Evolutionary conservation across 2,329 filamentous ascomycete species (phyloP).

Genomic region (Ploettnerulaceae sp.): DNA sequence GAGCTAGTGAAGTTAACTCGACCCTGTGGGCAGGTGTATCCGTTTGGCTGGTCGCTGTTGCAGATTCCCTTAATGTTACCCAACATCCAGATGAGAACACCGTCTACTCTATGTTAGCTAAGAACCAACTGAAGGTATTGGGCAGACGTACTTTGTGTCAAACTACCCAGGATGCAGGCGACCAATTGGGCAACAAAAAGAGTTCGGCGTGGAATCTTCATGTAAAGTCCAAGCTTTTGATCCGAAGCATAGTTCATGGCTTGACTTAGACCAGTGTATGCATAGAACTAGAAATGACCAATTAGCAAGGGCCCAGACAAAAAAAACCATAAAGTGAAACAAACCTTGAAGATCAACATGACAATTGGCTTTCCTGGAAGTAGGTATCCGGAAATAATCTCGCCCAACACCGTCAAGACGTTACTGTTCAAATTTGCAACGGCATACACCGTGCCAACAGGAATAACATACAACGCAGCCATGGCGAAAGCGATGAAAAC

Average conservation of each 20-base stretch:
- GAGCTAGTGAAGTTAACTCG: conserved; percentile 55
- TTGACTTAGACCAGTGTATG: conserved; percentile 40
- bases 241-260: conserved; percentile 43
- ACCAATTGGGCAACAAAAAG: conserved; percentile 34
- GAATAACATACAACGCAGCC: conserved; percentile 38
- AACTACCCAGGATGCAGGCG: too few species aligned
- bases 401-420: conserved; percentile 43
- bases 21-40: conserved; percentile 45
- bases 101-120: conserved; percentile 59
- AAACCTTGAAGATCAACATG: too few species aligned
- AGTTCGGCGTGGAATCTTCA: conserved; percentile 30
- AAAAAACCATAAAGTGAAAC: too few species aligned
- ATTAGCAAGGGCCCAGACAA: too few species aligned
- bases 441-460: conserved; percentile 37
- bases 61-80: conserved; percentile 60
- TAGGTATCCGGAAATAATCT: conserved; percentile 39
- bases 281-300: conserved; percentile 69
- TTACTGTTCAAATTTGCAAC: conserved; percentile 46
- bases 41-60: conserved; percentile 40
- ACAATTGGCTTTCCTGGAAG: conserved; percentile 48
- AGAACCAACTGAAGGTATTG: conserved; percentile 40
- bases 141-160: conserved; percentile 18
- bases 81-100: conserved; percentile 58
- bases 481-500: conserved; percentile 42
- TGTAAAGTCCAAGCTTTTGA: conserved; percentile 47